Conservation (phyloP, 225 moss, liverwort and hornwort species). For the Straminergon stramineum region DNA sequence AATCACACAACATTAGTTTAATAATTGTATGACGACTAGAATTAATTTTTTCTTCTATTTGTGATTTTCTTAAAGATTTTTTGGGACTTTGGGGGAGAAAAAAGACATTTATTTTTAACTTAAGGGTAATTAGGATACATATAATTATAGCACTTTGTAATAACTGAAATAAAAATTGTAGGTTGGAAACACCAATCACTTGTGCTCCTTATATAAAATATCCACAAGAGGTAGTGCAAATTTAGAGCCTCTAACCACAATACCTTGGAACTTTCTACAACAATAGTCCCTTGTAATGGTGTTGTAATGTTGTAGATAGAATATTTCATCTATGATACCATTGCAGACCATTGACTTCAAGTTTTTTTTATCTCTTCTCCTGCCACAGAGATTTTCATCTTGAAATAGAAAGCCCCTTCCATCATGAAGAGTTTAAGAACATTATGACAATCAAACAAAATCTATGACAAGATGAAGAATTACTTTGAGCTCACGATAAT, state of each 20-base stretch:
- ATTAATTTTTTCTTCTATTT: not conserved
- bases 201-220: not conserved
- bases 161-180: not conserved
- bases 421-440: not conserved
- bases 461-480: not conserved
- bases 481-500: conserved; percentile 59
- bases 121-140: not conserved
- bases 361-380: not conserved
- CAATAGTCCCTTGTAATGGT: no score
- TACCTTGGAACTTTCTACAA: not conserved
- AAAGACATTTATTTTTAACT: not conserved
- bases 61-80: no score
- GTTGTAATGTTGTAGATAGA: no score
- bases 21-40: not conserved
- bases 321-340: no score
- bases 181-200: not conserved
- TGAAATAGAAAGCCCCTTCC: not conserved
- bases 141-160: not conserved
- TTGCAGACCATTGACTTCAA: not conserved
- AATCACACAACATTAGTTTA: no score
- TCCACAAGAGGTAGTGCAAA: not conserved
- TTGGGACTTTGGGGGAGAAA: no score
- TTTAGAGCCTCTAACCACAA: not conserved
- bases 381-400: not conserved
- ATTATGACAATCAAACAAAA: not conserved